Evolutionary conservation across 2,329 filamentous ascomycete species (phyloP), one percentile per base, ranked within the genome.

Genomic region (Fusarium sp.): DNA sequence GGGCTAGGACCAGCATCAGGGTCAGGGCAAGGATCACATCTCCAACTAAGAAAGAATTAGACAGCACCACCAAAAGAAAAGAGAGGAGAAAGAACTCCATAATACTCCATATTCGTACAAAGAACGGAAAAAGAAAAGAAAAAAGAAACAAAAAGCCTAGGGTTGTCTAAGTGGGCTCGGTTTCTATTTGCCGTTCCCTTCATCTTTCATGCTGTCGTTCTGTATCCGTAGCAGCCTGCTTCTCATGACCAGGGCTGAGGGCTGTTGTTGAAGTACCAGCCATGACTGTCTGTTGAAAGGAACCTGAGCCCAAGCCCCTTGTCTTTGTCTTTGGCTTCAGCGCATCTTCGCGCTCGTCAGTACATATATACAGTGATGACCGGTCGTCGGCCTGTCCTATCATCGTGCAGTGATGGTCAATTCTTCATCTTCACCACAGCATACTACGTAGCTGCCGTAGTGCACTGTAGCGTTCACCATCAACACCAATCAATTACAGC

Each of bases 1-100:
- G 55, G 46, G 33, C 50, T 51, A 48, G 53, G 64, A 59, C 43
- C 66, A 65, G 51, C 54, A 49, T 50, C 53, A 67, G 47, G 51
- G 51, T 48, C 43, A 55, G 44, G 44, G 41, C 22, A 20, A 52
- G 33, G 25, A 9, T 46, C 30, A 46, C 32, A 49, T 33, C 30
- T 56, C 55, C 55, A 57, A 23, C 55, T 44, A 54, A 49, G 39
- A 48, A 44, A 40, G 44, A 49, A 60, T 51, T 27, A 37, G 33
- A 37, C 23, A 27, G 30, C 27, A 47, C 30, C 30, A 35, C 30
- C 20, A 30, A 46, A 22, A 32, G 25, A 23, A 47, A 25, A 32
- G 35, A n/a, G 33, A 52, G 27, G 17, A 43, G 43, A 49, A 52
- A 40, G 55, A 23, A 53, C 35, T 37, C 35, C 17, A 37, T 37